Conservation (phyloP, 768 basidiomycete genomes). For the Boletus vermiculosoides region DNA sequence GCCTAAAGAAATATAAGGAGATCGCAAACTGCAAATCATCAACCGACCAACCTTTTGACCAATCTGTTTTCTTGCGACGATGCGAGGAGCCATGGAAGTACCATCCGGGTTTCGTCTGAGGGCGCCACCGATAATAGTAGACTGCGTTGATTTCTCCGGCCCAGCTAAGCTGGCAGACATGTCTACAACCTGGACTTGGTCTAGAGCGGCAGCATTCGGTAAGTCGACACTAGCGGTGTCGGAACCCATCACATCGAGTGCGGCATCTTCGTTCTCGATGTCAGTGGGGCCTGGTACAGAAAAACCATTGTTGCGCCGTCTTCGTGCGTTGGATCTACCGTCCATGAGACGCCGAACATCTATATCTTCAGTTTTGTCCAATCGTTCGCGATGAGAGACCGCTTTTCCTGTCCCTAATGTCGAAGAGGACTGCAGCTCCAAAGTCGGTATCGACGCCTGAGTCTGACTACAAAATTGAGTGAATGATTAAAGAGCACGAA, state of each 20-base stretch:
- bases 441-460: slow-evolving; percentile 63
- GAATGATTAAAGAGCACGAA: not conserved
- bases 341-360: slow-evolving; percentile 53
- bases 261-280: slow-evolving; percentile 35
- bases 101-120: slow-evolving; percentile 68
- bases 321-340: slow-evolving; percentile 48
- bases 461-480: slow-evolving; percentile 54
- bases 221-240: slow-evolving; percentile 17
- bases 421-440: slow-evolving; percentile 74
- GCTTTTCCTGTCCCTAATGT: slow-evolving; percentile 76
- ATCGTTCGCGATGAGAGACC: slow-evolving; percentile 56
- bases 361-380: slow-evolving; percentile 59
- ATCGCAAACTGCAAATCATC: slow-evolving; percentile 1
- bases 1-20: slow-evolving; percentile 26
- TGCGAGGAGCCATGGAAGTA: slow-evolving; percentile 45
- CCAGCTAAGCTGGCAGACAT: slow-evolving; percentile 7
- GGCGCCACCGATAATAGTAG: slow-evolving; percentile 59
- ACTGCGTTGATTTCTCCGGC: slow-evolving; percentile 14
- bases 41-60: slow-evolving; percentile 42
- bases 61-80: slow-evolving; percentile 44
- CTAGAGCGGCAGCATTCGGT: not conserved
- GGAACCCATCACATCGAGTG: slow-evolving; percentile 33
- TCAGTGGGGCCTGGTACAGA: slow-evolving; percentile 7
- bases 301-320: slow-evolving; percentile 39
- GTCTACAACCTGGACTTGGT: slow-evolving; percentile 18